Conservation (phyloP, 352 stramenopile species). For the Globisporangium ultimum region DNA sequence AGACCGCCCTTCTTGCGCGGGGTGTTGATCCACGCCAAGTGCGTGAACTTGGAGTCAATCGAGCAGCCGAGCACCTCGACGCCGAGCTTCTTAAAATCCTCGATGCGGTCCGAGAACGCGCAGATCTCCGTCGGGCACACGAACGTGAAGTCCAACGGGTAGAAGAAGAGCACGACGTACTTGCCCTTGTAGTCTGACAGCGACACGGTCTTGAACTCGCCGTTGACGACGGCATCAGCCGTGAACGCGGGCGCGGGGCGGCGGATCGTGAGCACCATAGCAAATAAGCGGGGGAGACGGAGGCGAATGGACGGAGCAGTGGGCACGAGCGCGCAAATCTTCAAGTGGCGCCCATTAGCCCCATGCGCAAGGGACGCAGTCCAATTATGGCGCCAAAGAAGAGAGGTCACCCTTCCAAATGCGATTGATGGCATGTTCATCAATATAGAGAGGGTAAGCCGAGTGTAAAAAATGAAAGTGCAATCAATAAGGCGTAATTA, state of each 20-base stretch:
- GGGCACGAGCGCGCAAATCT: conserved; percentile 5
- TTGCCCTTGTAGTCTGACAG: conserved; percentile 87
- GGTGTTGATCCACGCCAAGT: conserved; percentile 89
- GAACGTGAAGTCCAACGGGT: conserved; percentile 91
- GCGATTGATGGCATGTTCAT: background rate
- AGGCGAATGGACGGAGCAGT: background rate
- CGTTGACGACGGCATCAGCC: conserved; percentile 71
- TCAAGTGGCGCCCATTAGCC: background rate
- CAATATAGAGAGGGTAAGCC: no score
- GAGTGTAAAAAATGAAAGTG: background rate
- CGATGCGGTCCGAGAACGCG: conserved; percentile 78
- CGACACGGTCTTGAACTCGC: conserved; percentile 80
- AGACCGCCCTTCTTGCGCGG: conserved; percentile 88
- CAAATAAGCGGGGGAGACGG: background rate
- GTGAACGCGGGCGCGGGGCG: conserved; percentile 74
- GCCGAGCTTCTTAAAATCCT: conserved; percentile 81
- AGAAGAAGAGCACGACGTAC: conserved; percentile 92
- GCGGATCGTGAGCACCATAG: conserved; percentile 67
- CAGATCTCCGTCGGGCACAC: conserved; percentile 91
- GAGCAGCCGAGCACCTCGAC: conserved; percentile 73
- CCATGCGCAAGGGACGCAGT: background rate
- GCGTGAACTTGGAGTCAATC: conserved; percentile 87
- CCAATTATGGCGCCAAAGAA: conserved; percentile 6
- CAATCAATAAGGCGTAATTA: background rate
- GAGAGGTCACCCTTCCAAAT: background rate